Percentiles rank a stretch among this genome's conserved stretches.
phyloP scores from a whole-genome alignment of 2,329 filamentous ascomycete genomes.

The Chaetomium sp. region DNA sequence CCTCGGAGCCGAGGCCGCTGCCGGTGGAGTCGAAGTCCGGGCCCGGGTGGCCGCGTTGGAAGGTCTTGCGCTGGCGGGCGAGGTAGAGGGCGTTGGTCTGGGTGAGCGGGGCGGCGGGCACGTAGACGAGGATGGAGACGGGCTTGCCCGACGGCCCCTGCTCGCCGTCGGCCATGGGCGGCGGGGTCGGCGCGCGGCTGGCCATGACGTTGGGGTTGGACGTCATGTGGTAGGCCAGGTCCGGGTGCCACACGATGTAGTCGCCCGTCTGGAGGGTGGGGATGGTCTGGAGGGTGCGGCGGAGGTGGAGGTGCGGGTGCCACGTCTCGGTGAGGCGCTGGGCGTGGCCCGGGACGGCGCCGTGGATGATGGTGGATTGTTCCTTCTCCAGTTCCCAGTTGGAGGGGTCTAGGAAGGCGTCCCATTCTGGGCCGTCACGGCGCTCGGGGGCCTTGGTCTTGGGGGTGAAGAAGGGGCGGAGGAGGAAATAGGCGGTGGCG shows the following conservation, averaged over 20 bases:
- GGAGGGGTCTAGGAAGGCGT: constrained; percentile 51
- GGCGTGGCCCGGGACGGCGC: constrained; percentile 59
- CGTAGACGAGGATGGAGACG: constrained; percentile 57
- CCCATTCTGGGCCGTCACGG: constrained; percentile 50
- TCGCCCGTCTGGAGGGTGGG: constrained; percentile 58
- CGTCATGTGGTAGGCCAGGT: constrained; percentile 59
- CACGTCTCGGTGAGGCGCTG: constrained; percentile 60
- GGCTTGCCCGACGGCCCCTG: constrained; percentile 30
- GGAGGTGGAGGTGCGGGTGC: constrained; percentile 59
- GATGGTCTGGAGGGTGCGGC: constrained; percentile 57
- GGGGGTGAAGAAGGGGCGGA: constrained; percentile 56
- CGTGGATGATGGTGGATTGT: constrained; percentile 59
- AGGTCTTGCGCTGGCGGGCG: constrained; percentile 59
- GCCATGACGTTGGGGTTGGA: constrained; percentile 47
- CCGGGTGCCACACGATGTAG: constrained; percentile 62
- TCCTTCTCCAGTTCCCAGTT: constrained; percentile 52
- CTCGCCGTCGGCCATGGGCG: constrained; percentile 31
- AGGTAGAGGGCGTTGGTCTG: constrained; percentile 61
- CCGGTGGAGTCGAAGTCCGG: constrained; percentile 60
- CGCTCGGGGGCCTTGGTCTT: constrained; percentile 46
- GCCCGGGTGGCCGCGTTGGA: constrained; percentile 51
- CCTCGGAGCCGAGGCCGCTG: constrained; percentile 53
- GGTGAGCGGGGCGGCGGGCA: constrained; percentile 57
- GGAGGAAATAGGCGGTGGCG: constrained; percentile 51
- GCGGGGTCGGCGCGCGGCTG: constrained; percentile 40